phyloP scores from a whole-genome alignment of 2,329 filamentous ascomycete species.

The Talaromyces funiculosus region DNA sequence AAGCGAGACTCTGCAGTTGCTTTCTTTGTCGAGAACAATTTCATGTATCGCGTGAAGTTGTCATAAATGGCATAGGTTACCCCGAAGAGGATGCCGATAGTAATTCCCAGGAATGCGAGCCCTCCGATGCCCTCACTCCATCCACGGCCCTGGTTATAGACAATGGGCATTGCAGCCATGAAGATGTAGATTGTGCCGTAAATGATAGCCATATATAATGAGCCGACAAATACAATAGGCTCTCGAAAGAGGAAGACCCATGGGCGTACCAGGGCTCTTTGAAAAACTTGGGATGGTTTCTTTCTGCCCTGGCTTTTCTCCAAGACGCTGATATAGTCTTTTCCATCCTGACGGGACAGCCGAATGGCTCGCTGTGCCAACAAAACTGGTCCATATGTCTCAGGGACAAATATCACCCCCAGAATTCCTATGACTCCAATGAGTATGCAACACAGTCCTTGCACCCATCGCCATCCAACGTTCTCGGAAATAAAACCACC shows the following conservation, averaged over 20 bases:
- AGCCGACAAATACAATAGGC: conserved; percentile 43
- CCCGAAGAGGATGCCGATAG: conserved; percentile 27
- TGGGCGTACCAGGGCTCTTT: conserved; percentile 41
- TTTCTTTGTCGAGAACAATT: conserved; percentile 36
- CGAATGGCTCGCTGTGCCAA: conserved; percentile 40
- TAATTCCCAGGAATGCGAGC: conserved; percentile 41
- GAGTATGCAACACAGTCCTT: conserved; percentile 40
- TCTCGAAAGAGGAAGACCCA: conserved; percentile 41
- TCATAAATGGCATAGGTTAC: conserved; percentile 29
- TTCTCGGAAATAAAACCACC: conserved; percentile 47
- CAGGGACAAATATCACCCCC: conserved; percentile 36
- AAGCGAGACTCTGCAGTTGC: conserved; percentile 53
- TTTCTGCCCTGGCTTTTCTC: conserved; percentile 33
- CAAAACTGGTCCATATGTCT: conserved; percentile 45
- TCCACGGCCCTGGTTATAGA: conserved; percentile 39
- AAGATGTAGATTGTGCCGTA: conserved; percentile 46
- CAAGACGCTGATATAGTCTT: conserved; percentile 35
- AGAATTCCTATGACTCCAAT: conserved; percentile 41
- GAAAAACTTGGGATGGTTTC: conserved; percentile 31
- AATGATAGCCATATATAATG: conserved; percentile 41
- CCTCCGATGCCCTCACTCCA: conserved; percentile 40
- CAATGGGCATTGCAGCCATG: conserved; percentile 45
- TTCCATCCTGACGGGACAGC: conserved; percentile 41
- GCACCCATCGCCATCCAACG: conserved; percentile 43
- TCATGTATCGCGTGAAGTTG: conserved; percentile 24